These are phyloP conservation scores for Penicillium sp. DNA, from an alignment of 2,329 filamentous ascomycete species.

Conservation along the genomic window DNA sequence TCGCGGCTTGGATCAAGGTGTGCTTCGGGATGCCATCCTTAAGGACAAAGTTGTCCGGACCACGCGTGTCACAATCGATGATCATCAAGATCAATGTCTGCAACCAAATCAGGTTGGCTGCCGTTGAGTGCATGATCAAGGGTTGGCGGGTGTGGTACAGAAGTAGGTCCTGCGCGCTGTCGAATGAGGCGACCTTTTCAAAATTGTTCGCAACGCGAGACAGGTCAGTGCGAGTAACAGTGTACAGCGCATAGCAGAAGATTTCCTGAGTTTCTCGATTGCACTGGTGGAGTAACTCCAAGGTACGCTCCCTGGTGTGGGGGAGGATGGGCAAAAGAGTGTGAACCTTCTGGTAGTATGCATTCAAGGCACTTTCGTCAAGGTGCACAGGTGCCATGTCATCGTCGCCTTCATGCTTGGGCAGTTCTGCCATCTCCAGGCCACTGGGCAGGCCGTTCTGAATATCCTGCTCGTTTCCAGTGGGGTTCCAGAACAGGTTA, in stretches of 20 bases:
- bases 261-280: conserved; percentile 47
- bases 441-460: conserved; percentile 37
- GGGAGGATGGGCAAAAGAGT: conserved; percentile 47
- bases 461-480: conserved; percentile 37
- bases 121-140: conserved; percentile 37
- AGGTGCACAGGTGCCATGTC: conserved; percentile 42
- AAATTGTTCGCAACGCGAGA: conserved; percentile 40
- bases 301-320: conserved; percentile 43
- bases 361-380: conserved; percentile 46
- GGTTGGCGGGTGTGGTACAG: conserved; percentile 45
- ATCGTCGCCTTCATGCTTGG: conserved; percentile 38
- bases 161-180: conserved; percentile 47
- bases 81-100: conserved; percentile 48
- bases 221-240: conserved; percentile 44
- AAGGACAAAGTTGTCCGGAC: conserved; percentile 46
- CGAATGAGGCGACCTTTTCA: conserved; percentile 42
- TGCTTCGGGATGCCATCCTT: conserved; percentile 48
- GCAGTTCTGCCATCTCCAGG: conserved; percentile 39
- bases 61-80: conserved; percentile 48
- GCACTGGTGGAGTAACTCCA: conserved; percentile 44
- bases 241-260: conserved; percentile 46
- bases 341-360: conserved; percentile 49
- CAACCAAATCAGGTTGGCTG: conserved; percentile 47
- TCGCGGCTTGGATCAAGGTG: conserved; percentile 45
- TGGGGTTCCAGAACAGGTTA: conserved; percentile 46